phyloP scores from a whole-genome alignment of 2,329 filamentous ascomycete species.

The Fusarium domesticum region DNA sequence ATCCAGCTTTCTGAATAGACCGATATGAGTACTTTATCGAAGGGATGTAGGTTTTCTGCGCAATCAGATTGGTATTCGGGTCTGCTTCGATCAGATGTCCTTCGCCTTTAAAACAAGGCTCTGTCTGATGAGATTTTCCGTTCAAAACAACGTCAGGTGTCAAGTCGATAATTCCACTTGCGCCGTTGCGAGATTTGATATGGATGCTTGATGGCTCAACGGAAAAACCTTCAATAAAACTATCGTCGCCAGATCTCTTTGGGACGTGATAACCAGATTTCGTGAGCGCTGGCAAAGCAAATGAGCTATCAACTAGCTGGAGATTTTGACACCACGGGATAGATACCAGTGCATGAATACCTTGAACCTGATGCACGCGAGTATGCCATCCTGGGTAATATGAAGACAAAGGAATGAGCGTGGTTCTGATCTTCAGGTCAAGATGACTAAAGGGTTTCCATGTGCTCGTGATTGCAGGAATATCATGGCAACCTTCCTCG shows the following conservation, averaged over 20 bases:
- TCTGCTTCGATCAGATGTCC: constrained; percentile 6
- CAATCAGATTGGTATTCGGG: constrained; percentile 7
- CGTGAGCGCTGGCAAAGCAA: constrained; percentile 6
- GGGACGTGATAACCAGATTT: constrained; percentile 4
- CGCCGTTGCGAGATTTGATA: constrained; percentile 1
- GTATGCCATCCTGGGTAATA: constrained; percentile 28
- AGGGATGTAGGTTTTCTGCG: constrained; percentile 5
- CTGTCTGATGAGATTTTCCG: no score
- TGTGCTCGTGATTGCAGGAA: constrained; percentile 4
- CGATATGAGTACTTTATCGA: not conserved
- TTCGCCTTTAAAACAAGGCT: not conserved
- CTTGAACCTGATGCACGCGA: constrained; percentile 14
- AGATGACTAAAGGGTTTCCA: constrained; percentile 26
- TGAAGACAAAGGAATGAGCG: constrained; percentile 16
- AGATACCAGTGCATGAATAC: not conserved
- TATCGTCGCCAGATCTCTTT: not conserved
- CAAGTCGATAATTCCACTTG: constrained; percentile 5
- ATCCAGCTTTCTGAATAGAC: not conserved
- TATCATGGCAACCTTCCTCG: not conserved
- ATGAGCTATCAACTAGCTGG: constrained; percentile 9
- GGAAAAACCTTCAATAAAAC: not conserved
- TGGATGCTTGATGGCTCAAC: not conserved
- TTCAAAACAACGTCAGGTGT: not conserved
- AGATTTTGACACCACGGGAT: not conserved
- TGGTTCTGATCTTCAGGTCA: constrained; percentile 16